Evolutionary conservation across 495 filamentous ascomycete genomes (phyloP), one percentile per base, ranked within the genome.

Genomic region (Penicillium tannophilum): DNA sequence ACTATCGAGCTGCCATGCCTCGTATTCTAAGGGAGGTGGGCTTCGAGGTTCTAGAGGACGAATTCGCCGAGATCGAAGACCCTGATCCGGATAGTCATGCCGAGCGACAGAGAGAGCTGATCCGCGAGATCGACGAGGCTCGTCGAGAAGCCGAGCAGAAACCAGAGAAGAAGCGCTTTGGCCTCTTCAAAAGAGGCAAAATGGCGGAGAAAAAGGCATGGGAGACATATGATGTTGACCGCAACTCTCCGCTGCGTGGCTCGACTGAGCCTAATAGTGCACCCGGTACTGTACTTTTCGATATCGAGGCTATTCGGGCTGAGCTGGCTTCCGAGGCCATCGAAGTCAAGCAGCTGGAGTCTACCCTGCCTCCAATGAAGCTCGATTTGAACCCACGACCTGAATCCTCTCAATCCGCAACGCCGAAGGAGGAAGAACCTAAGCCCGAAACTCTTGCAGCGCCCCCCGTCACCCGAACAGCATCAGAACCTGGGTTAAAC

Each of bases 11-110:
- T 23, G 90, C 90, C 16, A 97, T 99, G 86, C 94, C 94, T 12
- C 85, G 84, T 42, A 80, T 99, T 9, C 79, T 99, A 16, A 84
- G 89, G 42, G 86, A 90, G 63, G 86, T 92, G 12, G 93, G 93
- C 30, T 99, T 92, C 91, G 73, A 89, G 48, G 89, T 98, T 2
- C 84, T 94, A 61, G 90, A 87, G 57, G 93, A 97, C 55, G 95
- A 98, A 67, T 99, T 99, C 68, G 86, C 87, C 2, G 94, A 99
- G 71, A 98, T 99, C 52, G 93, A 98, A 63, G 95, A 98, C 61
- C 92, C 95, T 2, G 94, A 99, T 66, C 94, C 94, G 4, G 95
- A 98, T 5, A 91, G 94, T 58, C 92, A 98, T 68, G 79, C 84
- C 50, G 85, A 92, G 70, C 82, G 92, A 28, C 94, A 99, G 74